These are phyloP conservation scores for Solanum sejunctum DNA, from an alignment of 257 asterid species.

Conservation along the genomic window DNA sequence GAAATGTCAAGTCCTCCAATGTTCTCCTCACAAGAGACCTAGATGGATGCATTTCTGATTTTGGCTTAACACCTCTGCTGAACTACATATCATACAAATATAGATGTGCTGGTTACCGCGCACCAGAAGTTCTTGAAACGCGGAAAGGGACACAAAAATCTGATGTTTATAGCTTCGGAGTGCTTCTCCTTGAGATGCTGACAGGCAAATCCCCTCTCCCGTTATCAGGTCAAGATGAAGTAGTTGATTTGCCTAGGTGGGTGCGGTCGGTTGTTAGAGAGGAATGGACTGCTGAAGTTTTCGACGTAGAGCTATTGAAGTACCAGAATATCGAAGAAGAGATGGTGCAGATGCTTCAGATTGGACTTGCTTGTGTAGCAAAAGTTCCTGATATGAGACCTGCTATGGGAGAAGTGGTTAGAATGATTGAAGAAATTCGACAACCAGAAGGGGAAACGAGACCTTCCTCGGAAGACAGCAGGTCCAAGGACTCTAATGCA, in stretches of 20 bases:
- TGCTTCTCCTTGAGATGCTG: constrained; percentile 75
- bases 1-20: constrained; percentile 82
- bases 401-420: constrained; percentile 53
- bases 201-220: constrained; percentile 78
- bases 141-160: constrained; percentile 57
- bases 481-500: constrained; percentile 1
- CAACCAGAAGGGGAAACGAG: constrained; percentile 38
- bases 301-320: constrained; percentile 61
- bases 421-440: constrained; percentile 58
- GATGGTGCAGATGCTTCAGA: constrained; percentile 94
- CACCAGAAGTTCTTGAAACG: constrained; percentile 81
- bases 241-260: constrained; percentile 86
- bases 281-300: constrained; percentile 98
- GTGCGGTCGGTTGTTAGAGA: constrained; percentile 85
- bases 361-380: constrained; percentile 69
- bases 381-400: constrained; percentile 61
- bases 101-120: constrained; percentile 68
- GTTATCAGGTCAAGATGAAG: constrained; percentile 44
- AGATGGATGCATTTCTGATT: constrained; percentile 58
- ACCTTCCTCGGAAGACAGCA: constrained; percentile 58
- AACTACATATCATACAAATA: constrained; percentile 35
- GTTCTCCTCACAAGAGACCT: constrained; percentile 44
- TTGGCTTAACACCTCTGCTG: constrained; percentile 55
- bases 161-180: constrained; percentile 90
- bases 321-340: constrained; percentile 60